Evolutionary conservation across 129 eudicot genomes (phyloP).

Genomic region (Heracleum sosnowskyi): DNA sequence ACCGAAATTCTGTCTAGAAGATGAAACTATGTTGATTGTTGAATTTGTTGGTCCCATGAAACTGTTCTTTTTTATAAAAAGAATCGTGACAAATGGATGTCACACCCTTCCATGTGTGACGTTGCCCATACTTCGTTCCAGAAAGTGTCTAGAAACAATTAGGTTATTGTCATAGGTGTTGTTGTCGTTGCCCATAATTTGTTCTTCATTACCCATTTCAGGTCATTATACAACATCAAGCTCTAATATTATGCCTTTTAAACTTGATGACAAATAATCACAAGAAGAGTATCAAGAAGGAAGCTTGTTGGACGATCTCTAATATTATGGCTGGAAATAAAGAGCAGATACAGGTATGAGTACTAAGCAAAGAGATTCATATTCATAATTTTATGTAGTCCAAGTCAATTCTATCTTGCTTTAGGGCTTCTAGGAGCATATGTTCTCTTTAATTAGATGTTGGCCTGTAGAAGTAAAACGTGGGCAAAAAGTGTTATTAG

Average conservation of each 20-base stretch:
- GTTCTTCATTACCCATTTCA: conserved; percentile 9
- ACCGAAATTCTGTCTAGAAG: neutral
- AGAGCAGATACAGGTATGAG: conserved; percentile 32
- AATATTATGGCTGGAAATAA: conserved; percentile 37
- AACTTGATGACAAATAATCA: conserved; percentile 25
- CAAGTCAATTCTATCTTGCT: neutral
- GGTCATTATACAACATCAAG: conserved; percentile 29
- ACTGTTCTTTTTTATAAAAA: neutral
- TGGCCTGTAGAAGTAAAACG: too few species aligned
- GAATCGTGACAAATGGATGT: neutral
- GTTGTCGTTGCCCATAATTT: neutral
- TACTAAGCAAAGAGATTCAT: neutral
- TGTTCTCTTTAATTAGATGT: neutral
- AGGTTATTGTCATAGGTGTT: neutral
- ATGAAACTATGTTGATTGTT: neutral
- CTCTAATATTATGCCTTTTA: conserved; percentile 25
- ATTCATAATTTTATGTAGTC: neutral
- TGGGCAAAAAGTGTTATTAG: neutral
- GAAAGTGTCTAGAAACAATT: neutral
- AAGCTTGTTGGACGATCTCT: conserved; percentile 43
- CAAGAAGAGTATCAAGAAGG: conserved; percentile 40
- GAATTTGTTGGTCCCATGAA: neutral
- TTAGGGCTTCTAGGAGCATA: neutral
- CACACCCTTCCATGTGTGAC: neutral
- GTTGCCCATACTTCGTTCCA: neutral